Conservation (phyloP, 2,329 filamentous ascomycete species). For the Thelonectria discophora region DNA sequence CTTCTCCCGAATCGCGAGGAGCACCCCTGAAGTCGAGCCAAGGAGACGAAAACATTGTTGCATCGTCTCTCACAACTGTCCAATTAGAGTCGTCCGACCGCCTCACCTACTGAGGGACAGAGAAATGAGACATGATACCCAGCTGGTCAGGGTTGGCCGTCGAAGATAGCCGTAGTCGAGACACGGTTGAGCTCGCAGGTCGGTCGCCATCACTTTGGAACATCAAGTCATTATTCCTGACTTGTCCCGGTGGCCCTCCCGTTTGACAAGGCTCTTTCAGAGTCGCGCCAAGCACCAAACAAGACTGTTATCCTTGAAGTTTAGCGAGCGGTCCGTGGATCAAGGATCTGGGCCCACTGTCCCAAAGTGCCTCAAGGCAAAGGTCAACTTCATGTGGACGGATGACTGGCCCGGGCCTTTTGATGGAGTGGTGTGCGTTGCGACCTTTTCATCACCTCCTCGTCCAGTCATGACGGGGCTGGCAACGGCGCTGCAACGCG, state of each 20-base stretch:
- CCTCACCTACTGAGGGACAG: background rate
- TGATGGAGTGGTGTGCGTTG: constrained; percentile 20
- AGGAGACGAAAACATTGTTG: constrained; percentile 7
- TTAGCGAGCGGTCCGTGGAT: constrained; percentile 21
- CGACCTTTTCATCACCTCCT: constrained; percentile 4
- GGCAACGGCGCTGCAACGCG: constrained; percentile 14
- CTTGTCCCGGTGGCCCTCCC: background rate
- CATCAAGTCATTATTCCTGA: background rate
- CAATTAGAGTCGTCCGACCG: background rate
- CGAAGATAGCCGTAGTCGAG: background rate
- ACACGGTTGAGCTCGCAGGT: no score
- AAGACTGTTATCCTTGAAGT: constrained; percentile 5
- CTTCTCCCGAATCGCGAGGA: constrained; percentile 4
- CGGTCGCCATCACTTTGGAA: background rate
- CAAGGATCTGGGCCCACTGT: constrained; percentile 20
- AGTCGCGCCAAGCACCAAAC: constrained; percentile 4
- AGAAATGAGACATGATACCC: background rate
- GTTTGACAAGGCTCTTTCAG: background rate
- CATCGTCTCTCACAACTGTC: background rate
- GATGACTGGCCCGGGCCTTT: background rate
- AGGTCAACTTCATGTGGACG: background rate
- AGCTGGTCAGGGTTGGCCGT: no score
- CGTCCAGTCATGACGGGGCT: constrained; percentile 12
- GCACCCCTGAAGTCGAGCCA: constrained; percentile 4
- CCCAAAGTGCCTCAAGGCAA: background rate